phyloP scores from a whole-genome alignment of 202 grass and related monocot genomes.

The Tripidium arundinaceum region DNA sequence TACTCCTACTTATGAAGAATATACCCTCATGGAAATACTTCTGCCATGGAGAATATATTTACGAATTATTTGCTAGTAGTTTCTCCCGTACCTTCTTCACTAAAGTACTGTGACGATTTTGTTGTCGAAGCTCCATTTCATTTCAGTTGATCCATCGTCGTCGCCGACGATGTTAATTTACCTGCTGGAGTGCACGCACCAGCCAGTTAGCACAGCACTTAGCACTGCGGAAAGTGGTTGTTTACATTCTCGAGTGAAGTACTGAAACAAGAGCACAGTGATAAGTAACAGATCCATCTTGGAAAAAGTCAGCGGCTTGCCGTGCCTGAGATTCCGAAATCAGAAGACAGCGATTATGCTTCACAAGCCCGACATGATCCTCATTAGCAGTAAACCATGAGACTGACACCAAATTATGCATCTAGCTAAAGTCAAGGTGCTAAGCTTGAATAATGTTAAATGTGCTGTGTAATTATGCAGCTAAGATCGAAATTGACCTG shows the following conservation, averaged over 20 bases:
- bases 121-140: not conserved
- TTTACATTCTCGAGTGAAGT: conserved; percentile 2
- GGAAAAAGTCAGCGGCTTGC: not conserved
- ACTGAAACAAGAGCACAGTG: conserved; percentile 27
- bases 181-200: not conserved
- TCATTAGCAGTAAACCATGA: conserved; percentile 6
- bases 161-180: not conserved
- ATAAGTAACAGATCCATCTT: conserved; percentile 31
- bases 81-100: no score
- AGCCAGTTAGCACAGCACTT: not conserved
- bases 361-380: not conserved
- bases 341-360: not conserved
- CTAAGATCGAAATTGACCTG: conserved; percentile 23
- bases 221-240: not conserved
- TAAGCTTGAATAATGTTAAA: not conserved
- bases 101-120: no score
- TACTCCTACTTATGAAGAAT: not conserved
- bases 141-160: not conserved
- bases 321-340: conserved; percentile 9
- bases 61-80: no score
- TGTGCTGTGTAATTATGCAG: not conserved
- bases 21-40: not conserved
- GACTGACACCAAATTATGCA: not conserved
- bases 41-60: no score
- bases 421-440: not conserved